These are phyloP conservation scores for Theileria annulata DNA, from an alignment of 169 alveolate genomes.

Conservation along the genomic window DNA sequence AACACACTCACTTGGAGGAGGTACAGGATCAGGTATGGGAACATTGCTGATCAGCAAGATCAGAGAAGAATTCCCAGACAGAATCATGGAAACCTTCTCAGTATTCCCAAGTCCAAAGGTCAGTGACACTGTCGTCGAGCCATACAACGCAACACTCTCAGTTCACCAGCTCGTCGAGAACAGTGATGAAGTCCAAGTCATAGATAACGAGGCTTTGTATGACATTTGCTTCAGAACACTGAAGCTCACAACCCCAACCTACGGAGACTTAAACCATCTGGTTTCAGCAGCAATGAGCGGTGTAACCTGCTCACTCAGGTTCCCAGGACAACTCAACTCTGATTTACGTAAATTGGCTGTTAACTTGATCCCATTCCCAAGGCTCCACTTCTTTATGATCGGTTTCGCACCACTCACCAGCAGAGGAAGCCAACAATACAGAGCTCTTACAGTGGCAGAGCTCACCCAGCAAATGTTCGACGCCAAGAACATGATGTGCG, in stretches of 20 bases:
- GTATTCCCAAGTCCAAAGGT: constrained; percentile 99
- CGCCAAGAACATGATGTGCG: constrained; percentile 99
- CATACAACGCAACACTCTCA: constrained; percentile 96
- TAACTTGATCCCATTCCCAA: constrained; percentile 97
- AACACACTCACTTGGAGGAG: constrained; percentile 98
- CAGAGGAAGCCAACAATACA: constrained; percentile 97
- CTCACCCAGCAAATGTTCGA: constrained; percentile 99
- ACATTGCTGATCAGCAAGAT: constrained; percentile 94
- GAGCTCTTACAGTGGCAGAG: constrained; percentile 98
- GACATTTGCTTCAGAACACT: constrained; percentile 98
- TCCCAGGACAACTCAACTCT: constrained; percentile 97
- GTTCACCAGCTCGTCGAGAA: constrained; percentile 97
- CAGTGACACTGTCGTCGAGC: constrained; percentile 98
- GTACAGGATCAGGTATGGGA: constrained; percentile 99
- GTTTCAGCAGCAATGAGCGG: constrained; percentile 98
- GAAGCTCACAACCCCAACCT: constrained; percentile 97
- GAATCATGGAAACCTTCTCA: constrained; percentile 97
- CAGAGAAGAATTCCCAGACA: constrained; percentile 98
- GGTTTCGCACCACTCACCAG: constrained; percentile 98
- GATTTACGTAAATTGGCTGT: constrained; percentile 96
- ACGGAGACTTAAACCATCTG: constrained; percentile 96
- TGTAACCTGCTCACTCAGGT: constrained; percentile 95
- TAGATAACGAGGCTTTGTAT: constrained; percentile 98
- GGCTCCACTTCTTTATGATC: constrained; percentile 97
- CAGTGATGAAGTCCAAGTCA: constrained; percentile 96